Base-by-base conservation (phyloP, 495 filamentous ascomycete genomes). In the Hypoxylon fragiforme region DNA sequence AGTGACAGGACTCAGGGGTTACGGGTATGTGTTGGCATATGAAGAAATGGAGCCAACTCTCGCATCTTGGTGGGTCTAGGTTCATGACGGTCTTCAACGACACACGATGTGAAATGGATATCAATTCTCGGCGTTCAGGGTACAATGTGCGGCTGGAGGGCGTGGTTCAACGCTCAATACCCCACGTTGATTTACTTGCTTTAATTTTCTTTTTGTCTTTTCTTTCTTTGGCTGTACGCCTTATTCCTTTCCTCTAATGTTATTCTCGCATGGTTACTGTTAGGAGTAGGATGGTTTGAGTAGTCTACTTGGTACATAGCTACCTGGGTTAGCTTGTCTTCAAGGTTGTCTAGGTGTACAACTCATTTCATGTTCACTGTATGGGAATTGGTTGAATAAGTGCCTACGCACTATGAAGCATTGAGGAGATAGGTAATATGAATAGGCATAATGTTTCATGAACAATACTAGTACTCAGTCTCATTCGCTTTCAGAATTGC, bases 61-160 rank as follows among this genome's bases (percentile, higher is more conserved):
- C 31, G 6, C 15, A 18, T 14, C 16, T n/a, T 15, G 5, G 2
- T 7, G 7, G 50, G 22, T 22, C 7, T 5, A 3, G 15, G 31
- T 41, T 42, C 34, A 45, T 38, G 45, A 39, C n/a, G 28, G 48
- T 53, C 46, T 54, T 61, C 58, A 57, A 57, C 58, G 32, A 52
- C 37, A 40, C 37, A 19, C 28, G 18, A 47, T 13, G 38, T 13
- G 44, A 15, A 43, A 15, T 31, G 45, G 11, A 40, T 60, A 50
- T n/a, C 34, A 50, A 15, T 55, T 61, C 38, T 38, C 7, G 58
- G 51, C 52, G 47, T 57, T 56, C 32, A 12, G 12, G 58, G 37
- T 34, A 40, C 12, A 37, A 21, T 6, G 30, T 45, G 19, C 22
- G 24, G 19, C 45, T 57, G 11, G 30, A 26, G 54, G 42, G 54